phyloP scores from a whole-genome alignment of 2,329 filamentous ascomycete species.

The Aspergillus fructus region DNA sequence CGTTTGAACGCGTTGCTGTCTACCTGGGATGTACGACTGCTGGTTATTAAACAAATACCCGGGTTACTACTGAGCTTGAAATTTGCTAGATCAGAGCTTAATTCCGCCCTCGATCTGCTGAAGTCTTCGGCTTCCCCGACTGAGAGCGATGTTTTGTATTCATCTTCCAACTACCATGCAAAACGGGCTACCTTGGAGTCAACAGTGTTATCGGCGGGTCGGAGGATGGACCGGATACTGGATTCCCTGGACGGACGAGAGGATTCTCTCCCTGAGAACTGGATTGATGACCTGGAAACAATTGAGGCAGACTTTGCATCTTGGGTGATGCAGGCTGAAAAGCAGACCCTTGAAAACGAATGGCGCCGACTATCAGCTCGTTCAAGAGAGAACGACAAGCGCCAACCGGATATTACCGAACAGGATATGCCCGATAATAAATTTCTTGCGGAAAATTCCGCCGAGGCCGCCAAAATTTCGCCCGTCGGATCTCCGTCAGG shows the following conservation, averaged over 20 bases:
- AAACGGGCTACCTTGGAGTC: conserved; percentile 59
- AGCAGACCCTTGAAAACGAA: conserved; percentile 68
- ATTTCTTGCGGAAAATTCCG: not conserved
- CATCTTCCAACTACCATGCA: conserved; percentile 40
- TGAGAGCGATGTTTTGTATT: conserved; percentile 29
- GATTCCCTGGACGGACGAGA: conserved; percentile 80
- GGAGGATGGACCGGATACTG: conserved; percentile 77
- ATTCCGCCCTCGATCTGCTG: conserved; percentile 33
- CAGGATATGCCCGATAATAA: not conserved
- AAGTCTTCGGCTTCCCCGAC: conserved; percentile 25
- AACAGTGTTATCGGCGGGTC: conserved; percentile 69
- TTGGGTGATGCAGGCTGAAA: conserved; percentile 79
- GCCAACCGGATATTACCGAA: not conserved
- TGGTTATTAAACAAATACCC: conserved; percentile 72
- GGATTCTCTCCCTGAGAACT: conserved; percentile 80
- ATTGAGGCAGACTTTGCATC: conserved; percentile 75
- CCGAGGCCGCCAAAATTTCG: not conserved
- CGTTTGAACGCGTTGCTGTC: conserved; percentile 71
- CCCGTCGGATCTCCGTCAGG: not conserved
- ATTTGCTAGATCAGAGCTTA: conserved; percentile 33
- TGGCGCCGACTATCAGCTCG: conserved; percentile 30
- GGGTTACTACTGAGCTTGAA: conserved; percentile 64
- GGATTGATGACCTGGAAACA: conserved; percentile 82
- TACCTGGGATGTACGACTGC: conserved; percentile 74
- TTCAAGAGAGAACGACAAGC: conserved; percentile 5